Conservation (phyloP, 345 rosid genomes). For the Turritis glabra region DNA sequence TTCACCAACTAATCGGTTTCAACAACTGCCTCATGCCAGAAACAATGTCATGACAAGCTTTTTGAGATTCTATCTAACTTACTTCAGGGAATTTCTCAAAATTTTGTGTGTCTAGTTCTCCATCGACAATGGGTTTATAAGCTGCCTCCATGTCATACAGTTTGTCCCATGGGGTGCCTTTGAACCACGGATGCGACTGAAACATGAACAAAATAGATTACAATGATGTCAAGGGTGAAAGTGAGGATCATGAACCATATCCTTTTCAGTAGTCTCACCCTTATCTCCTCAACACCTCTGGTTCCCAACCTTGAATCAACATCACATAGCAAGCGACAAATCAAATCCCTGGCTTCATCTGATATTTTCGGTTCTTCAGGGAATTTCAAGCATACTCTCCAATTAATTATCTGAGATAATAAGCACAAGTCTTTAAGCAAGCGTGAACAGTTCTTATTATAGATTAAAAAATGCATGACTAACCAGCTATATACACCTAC, state of each 20-base stretch:
- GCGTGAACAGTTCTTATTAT: slow-evolving; percentile 2
- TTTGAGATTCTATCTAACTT: slow-evolving; percentile 42
- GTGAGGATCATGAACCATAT: not conserved
- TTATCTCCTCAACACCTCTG: slow-evolving; percentile 84
- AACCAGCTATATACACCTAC: slow-evolving; percentile 42
- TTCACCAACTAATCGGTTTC: slow-evolving; percentile 6
- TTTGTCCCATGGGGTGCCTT: slow-evolving; percentile 74
- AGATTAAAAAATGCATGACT: slow-evolving; percentile 27
- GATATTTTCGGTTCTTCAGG: slow-evolving; percentile 93
- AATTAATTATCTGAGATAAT: slow-evolving; percentile 70
- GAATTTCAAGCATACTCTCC: slow-evolving; percentile 93
- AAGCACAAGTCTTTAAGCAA: slow-evolving; percentile 37
- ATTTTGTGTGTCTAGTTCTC: slow-evolving; percentile 95
- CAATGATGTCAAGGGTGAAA: not conserved
- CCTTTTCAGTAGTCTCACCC: slow-evolving; percentile 49
- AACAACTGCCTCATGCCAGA: slow-evolving; percentile 1
- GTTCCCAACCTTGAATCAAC: slow-evolving; percentile 92
- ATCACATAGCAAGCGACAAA: slow-evolving; percentile 87
- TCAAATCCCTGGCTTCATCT: slow-evolving; percentile 79
- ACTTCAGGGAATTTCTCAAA: slow-evolving; percentile 98
- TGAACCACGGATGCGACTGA: slow-evolving; percentile 88
- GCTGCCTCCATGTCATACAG: slow-evolving; percentile 90
- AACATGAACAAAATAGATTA: slow-evolving; percentile 17
- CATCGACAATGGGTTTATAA: slow-evolving; percentile 75
- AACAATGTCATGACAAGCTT: not conserved